A percentile compares a stretch with the other conserved stretches of the same genome.
phyloP scores from a whole-genome alignment of 2,329 filamentous ascomycete genomes.

The Alternaria viburni region DNA sequence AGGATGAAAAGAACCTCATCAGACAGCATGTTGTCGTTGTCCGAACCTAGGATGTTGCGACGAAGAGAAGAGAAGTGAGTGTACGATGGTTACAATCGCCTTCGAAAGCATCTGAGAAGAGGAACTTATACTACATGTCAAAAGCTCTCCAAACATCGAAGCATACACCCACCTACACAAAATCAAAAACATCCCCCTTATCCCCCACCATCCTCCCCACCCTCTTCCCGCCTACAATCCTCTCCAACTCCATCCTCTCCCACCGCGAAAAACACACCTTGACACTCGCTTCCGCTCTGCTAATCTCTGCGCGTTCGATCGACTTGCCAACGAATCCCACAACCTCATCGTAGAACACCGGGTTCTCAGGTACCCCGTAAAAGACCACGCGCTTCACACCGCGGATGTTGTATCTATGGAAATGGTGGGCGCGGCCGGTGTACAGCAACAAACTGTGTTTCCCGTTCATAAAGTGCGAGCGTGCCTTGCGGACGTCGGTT shows the following conservation, averaged over 20 bases:
- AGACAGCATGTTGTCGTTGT: not conserved
- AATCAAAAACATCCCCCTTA: slow-evolving; percentile 90
- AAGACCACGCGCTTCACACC: slow-evolving; percentile 86
- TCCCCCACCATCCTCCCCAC: slow-evolving; percentile 84
- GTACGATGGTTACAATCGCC: not conserved
- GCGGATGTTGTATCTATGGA: slow-evolving; percentile 81
- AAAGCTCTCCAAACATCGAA: too few relatives aligned
- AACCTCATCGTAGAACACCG: slow-evolving; percentile 78
- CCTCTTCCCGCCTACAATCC: slow-evolving; percentile 81
- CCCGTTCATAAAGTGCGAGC: slow-evolving; percentile 78
- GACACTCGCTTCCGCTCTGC: slow-evolving; percentile 56
- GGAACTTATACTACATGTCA: not conserved
- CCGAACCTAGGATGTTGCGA: not conserved
- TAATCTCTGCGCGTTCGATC: slow-evolving; percentile 65
- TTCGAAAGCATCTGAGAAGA: accelerated
- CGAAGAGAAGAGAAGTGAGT: not conserved
- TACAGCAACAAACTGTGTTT: accelerated
- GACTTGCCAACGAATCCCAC: slow-evolving; percentile 67
- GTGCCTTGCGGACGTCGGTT: slow-evolving; percentile 79
- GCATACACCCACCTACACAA: slow-evolving; percentile 59
- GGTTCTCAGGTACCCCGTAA: slow-evolving; percentile 90
- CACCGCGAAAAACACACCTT: slow-evolving; percentile 80
- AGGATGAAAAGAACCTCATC: not conserved
- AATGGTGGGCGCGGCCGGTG: slow-evolving; percentile 91
- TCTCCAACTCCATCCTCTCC: slow-evolving; percentile 87